phyloP scores from a whole-genome alignment of 1,284 basidiomycete species.

The Erythrobasidium hasegawianum region DNA sequence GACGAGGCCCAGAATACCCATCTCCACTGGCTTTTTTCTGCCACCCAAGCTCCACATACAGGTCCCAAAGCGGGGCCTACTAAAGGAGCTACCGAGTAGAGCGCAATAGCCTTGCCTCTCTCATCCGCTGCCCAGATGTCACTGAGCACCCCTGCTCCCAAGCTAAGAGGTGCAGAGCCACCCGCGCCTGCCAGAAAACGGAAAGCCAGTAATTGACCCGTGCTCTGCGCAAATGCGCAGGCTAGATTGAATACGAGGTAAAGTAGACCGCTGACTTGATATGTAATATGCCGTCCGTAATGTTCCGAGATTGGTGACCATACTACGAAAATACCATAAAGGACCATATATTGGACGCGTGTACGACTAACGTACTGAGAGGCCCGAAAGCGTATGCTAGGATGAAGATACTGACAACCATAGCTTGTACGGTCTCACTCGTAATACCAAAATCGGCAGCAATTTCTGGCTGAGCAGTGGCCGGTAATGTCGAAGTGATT shows the following conservation, averaged over 20 bases:
- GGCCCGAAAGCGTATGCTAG: too few relatives aligned
- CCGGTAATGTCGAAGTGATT: too few relatives aligned
- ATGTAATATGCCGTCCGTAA: slow-evolving; percentile 47
- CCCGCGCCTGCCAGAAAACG: slow-evolving; percentile 46
- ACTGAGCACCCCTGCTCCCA: slow-evolving; percentile 60
- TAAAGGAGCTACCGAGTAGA: slow-evolving; percentile 59
- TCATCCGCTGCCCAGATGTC: slow-evolving; percentile 69
- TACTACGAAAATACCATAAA: too few relatives aligned
- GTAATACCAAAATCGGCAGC: too few relatives aligned
- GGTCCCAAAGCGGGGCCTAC: slow-evolving; percentile 42
- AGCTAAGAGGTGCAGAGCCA: slow-evolving; percentile 45
- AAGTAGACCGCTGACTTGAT: slow-evolving; percentile 38
- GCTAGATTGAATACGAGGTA: slow-evolving; percentile 45
- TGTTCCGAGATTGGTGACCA: slow-evolving; percentile 63
- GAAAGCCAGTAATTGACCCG: slow-evolving; percentile 55
- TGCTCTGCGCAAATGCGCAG: slow-evolving; percentile 62
- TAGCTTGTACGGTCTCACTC: too few relatives aligned
- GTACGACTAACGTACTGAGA: too few relatives aligned
- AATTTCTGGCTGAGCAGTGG: too few relatives aligned
- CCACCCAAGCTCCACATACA: slow-evolving; percentile 56
- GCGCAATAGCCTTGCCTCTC: slow-evolving; percentile 62
- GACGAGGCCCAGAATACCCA: slow-evolving; percentile 62
- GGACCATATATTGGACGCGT: too few relatives aligned
- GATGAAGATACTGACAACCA: too few relatives aligned
- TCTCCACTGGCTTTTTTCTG: slow-evolving; percentile 56